Evolutionary conservation across 805 yeast genomes (phyloP).

Genomic region (Saccharomycopsis javanensis): DNA sequence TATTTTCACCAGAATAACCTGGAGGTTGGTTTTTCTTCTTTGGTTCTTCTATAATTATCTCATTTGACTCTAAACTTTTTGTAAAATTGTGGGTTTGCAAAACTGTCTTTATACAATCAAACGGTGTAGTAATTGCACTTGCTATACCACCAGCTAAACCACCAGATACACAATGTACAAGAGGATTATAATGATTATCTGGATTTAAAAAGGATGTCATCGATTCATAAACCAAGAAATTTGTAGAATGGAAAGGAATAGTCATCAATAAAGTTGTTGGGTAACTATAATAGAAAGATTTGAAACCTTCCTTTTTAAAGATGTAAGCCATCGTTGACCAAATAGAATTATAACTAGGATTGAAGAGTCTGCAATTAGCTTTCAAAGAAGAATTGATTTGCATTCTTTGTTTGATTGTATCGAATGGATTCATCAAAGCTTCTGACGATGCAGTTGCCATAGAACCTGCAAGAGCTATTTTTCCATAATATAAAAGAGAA

Average conservation of each 20-base stretch:
- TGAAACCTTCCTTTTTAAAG: conserved; percentile 53
- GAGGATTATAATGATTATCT: conserved; percentile 67
- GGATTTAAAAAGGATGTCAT: conserved; percentile 76
- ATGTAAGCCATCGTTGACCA: conserved; percentile 36
- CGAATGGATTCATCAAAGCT: conserved; percentile 96
- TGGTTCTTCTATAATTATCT: conserved; percentile 1
- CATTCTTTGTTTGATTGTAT: conserved; percentile 92
- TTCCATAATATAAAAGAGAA: background rate
- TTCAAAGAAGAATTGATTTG: conserved; percentile 34
- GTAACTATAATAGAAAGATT: conserved; percentile 84
- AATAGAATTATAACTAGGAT: conserved; percentile 16
- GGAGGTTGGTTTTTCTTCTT: conserved; percentile 3
- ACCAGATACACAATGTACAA: conserved; percentile 86
- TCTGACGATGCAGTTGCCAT: conserved; percentile 90
- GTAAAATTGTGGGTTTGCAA: conserved; percentile 50
- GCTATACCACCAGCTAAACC: conserved; percentile 92
- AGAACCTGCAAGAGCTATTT: conserved; percentile 76
- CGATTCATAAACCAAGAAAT: conserved; percentile 87
- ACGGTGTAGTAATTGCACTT: conserved; percentile 89
- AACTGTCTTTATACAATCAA: conserved; percentile 87
- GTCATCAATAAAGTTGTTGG: conserved; percentile 90
- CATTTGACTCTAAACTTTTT: background rate
- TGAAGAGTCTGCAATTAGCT: conserved; percentile 3
- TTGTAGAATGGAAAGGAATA: conserved; percentile 90
- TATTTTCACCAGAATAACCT: background rate